Evolutionary conservation across 1,284 basidiomycete species (phyloP), one percentile per base, ranked within the genome.

Genomic region (Sutorius eximius): DNA sequence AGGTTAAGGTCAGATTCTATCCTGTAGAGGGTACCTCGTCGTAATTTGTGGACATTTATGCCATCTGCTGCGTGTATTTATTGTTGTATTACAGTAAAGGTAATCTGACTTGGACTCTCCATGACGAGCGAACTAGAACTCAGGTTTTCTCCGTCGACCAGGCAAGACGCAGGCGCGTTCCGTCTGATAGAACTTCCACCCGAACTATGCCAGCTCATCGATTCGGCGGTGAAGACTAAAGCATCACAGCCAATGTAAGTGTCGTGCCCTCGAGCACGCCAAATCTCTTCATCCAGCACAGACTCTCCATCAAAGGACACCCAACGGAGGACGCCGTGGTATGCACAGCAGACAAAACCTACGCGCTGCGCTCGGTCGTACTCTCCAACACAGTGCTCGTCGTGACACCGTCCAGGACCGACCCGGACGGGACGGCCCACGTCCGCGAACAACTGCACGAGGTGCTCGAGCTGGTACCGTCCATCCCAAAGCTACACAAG

Each of bases 321-420:
- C 71, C 82, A 2, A 80, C 80, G 18, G 93, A 96, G 64, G 90
- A 95, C 63, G 94, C 94, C 0, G 93, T 96, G 0, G 74, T 95
- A 5, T 96, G 94, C 67, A 95, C 93, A 0, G 61, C 77, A 0
- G 77, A 86, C 57, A 85, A 82, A 67, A 97, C 94, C 0, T 97
- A 89, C 68, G 70, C 81, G 0, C 75, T 97, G 24, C 86, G 93
- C 55, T 89, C 92, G 0, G 86, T 97, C 9, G 79, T 82, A 4
- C 76, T 95, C 45, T 96, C 93, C 16, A 97, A 97, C 70, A 87
- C 91, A 1, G 75, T 95, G 34, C 77, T 93, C 13, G 80, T 96
- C 44, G 77, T 89, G 50, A 85, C 86, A 3, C 74, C 85, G 12
- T 76, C 81, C 4, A 66, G 73, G 32, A 73, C 62, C 1, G 63